phyloP scores from a whole-genome alignment of 2,329 filamentous ascomycete genomes.

The Pseudophaeomoniella oleicola region DNA sequence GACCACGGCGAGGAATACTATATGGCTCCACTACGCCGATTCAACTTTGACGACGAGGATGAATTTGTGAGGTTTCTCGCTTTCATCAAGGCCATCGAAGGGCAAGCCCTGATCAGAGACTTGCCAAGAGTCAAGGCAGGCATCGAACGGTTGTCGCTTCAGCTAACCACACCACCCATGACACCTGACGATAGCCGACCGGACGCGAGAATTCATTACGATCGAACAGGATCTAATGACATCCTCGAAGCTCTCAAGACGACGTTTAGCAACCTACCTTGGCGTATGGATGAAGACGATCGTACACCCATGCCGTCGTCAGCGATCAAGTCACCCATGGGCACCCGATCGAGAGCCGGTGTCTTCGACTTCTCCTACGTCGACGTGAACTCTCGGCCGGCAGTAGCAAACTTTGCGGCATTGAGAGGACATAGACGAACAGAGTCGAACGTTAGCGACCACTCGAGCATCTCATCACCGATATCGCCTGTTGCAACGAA shows the following conservation, averaged over 20 bases:
- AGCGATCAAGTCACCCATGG: not conserved
- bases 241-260: conserved; percentile 4
- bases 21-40: conserved; percentile 12
- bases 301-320: conserved; percentile 7
- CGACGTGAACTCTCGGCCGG: not conserved
- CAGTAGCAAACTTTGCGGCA: not conserved
- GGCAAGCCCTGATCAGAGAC: conserved; percentile 9
- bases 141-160: conserved; percentile 5
- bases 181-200: conserved; percentile 4
- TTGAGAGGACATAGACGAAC: not conserved
- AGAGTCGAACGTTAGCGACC: not conserved
- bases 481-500: not conserved
- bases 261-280: conserved; percentile 7
- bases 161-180: conserved; percentile 7
- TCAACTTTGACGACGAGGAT: conserved; percentile 10
- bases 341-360: not conserved
- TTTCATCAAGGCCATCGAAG: conserved; percentile 11
- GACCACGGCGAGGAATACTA: conserved; percentile 11
- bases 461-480: not conserved
- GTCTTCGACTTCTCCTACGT: not conserved
- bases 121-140: conserved; percentile 10
- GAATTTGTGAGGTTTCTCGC: conserved; percentile 10
- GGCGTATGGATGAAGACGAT: conserved; percentile 9
- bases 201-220: not conserved
- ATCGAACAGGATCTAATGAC: not conserved